phyloP scores from a whole-genome alignment of 352 stramenopile genomes.

The Globisporangium recalcitrans region DNA sequence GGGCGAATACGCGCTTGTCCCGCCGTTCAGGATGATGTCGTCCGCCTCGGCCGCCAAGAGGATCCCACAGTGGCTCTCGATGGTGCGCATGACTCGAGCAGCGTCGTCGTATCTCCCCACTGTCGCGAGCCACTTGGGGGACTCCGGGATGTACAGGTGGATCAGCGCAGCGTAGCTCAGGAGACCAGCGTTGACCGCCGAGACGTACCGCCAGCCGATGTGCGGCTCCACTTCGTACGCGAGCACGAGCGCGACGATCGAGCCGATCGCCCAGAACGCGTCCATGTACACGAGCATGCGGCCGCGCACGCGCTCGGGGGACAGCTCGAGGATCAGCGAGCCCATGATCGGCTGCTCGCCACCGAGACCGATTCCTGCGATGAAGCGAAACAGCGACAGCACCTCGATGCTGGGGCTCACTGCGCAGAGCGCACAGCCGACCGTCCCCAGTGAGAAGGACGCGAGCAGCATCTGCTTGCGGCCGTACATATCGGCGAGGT shows the following conservation, averaged over 20 bases:
- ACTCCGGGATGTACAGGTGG: constrained; percentile 9
- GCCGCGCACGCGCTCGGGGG: constrained; percentile 18
- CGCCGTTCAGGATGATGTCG: constrained; percentile 3
- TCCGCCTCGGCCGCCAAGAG: neutral
- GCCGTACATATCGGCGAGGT: constrained; percentile 19
- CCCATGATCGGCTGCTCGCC: constrained; percentile 23
- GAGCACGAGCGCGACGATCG: constrained; percentile 14
- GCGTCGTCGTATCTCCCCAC: constrained; percentile 13
- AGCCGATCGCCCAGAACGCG: constrained; percentile 22
- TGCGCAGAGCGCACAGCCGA: constrained; percentile 5
- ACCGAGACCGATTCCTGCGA: constrained; percentile 13
- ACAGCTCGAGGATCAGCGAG: constrained; percentile 24
- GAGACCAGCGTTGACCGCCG: neutral
- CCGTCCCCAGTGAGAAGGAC: neutral
- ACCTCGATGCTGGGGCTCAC: neutral
- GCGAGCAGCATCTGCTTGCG: constrained; percentile 19
- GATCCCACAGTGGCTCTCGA: constrained; percentile 9
- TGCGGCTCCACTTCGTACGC: constrained; percentile 1
- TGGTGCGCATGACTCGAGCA: constrained; percentile 6
- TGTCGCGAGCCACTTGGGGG: constrained; percentile 10
- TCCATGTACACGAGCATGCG: constrained; percentile 24
- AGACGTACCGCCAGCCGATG: constrained; percentile 8
- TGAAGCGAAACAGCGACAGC: constrained; percentile 5
- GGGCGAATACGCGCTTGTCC: neutral
- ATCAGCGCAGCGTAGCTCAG: constrained; percentile 3